Evolutionary conservation across 176 grass and related monocot genomes (phyloP).

Genomic region (Aechmea fasciata): DNA sequence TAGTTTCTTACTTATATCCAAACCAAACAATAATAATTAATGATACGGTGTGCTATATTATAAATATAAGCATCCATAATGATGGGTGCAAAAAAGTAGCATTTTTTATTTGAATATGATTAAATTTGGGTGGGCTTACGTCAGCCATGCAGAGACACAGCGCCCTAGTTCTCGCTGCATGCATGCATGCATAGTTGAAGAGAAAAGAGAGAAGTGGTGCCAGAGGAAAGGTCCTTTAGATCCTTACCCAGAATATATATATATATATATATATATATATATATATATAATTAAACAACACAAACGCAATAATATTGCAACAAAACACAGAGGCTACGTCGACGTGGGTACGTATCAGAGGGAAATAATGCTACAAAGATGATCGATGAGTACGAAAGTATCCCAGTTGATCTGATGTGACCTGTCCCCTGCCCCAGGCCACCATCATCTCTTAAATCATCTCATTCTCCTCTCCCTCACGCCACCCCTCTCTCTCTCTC

Average conservation of each 20-base stretch:
- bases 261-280: no score
- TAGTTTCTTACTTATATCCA: no score
- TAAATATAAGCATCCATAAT: no score
- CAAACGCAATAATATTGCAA: no score
- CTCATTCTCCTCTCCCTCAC: slow-evolving; percentile 34
- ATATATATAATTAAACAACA: no score
- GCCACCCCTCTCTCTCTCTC: slow-evolving; percentile 19
- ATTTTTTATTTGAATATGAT: no score
- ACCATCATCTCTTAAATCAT: slow-evolving; percentile 45
- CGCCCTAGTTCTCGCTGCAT: not conserved
- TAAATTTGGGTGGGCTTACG: no score
- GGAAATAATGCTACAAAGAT: not conserved
- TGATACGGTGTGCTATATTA: no score
- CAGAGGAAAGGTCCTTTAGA: not conserved
- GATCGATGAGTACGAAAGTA: slow-evolving; percentile 3
- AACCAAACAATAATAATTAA: no score
- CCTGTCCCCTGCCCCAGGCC: slow-evolving; percentile 26
- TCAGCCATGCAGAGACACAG: no score
- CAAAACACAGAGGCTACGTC: not conserved
- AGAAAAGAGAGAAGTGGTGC: not conserved
- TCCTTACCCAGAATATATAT: no score
- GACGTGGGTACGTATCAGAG: not conserved
- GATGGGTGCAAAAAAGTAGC: no score
- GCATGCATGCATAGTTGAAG: not conserved
- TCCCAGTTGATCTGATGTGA: slow-evolving; percentile 27